These are phyloP conservation scores for Neurospora discreta DNA, from an alignment of 495 filamentous ascomycete species.

Conservation along the genomic window DNA sequence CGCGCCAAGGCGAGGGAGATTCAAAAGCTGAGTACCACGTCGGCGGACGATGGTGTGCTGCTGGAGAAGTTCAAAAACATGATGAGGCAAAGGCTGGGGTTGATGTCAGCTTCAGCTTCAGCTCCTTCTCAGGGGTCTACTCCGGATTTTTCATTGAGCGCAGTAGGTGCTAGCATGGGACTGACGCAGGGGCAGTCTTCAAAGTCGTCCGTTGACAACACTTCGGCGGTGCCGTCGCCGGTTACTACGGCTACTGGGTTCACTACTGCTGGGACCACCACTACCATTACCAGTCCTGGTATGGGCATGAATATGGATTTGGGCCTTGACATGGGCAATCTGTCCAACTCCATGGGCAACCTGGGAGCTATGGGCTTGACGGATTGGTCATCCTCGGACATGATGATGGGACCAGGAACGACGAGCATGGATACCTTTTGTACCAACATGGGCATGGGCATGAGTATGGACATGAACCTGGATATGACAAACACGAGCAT, in stretches of 20 bases:
- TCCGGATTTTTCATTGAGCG: not conserved
- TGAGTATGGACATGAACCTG: not conserved
- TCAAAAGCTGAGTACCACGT: conserved; percentile 25
- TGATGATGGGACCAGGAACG: not conserved
- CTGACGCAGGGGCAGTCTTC: not conserved
- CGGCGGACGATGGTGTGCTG: conserved; percentile 37
- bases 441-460: not conserved
- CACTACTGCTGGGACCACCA: not conserved
- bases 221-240: not conserved
- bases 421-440: not conserved
- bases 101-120: not conserved
- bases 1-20: conserved; percentile 32
- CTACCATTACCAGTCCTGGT: not conserved
- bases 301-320: not conserved
- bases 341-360: not conserved
- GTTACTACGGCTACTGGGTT: not conserved
- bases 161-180: not conserved
- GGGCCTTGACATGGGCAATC: not conserved
- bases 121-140: not conserved
- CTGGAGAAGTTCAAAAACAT: conserved; percentile 39
- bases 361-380: not conserved
- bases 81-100: conserved; percentile 10
- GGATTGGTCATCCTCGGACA: not conserved
- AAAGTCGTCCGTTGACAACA: not conserved
- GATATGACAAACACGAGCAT: not conserved